A percentile compares a stretch with the other conserved stretches of the same genome.
Conservation (phyloP, 768 basidiomycete species). For the Tephrocybe sp. region DNA sequence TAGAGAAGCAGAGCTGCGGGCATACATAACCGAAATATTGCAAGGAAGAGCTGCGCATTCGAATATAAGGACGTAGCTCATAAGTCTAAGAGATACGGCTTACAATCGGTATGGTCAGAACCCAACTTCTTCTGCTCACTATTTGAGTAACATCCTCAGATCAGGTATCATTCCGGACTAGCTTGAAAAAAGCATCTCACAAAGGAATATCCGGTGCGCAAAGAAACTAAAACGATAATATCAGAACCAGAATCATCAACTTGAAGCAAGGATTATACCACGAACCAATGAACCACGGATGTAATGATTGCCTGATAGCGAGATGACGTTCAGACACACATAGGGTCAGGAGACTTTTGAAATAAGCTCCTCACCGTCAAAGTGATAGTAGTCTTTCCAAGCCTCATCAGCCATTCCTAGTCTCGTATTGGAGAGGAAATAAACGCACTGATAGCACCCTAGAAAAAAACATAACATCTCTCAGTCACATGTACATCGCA, state of each 20-base stretch:
- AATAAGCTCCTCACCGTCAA: conserved; percentile 14
- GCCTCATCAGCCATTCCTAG: not conserved
- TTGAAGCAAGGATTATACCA: not conserved
- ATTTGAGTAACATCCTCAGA: conserved; percentile 2
- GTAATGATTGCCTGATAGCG: conserved; percentile 26
- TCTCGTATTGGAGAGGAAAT: not conserved
- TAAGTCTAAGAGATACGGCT: not conserved
- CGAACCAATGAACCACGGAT: conserved; percentile 25
- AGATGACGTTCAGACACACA: not conserved
- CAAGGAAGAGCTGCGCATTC: conserved; percentile 20
- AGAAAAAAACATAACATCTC: not conserved
- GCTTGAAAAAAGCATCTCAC: conserved; percentile 13
- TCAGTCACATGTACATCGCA: no score
- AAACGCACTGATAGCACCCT: conserved; percentile 10
- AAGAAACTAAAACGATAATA: conserved; percentile 19
- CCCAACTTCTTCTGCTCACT: conserved; percentile 25
- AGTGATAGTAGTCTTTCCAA: conserved; percentile 16
- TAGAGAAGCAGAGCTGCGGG: not conserved
- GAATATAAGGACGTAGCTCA: not conserved
- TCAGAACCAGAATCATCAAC: no score
- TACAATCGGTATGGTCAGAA: conserved; percentile 22
- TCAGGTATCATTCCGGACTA: not conserved
- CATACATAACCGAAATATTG: conserved; percentile 22
- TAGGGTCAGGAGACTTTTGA: not conserved
- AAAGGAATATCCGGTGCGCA: conserved; percentile 22